Percentiles rank a stretch among this genome's conserved stretches.
phyloP scores from a whole-genome alignment of 2,329 filamentous ascomycete genomes.

The Penicillium sp. region DNA sequence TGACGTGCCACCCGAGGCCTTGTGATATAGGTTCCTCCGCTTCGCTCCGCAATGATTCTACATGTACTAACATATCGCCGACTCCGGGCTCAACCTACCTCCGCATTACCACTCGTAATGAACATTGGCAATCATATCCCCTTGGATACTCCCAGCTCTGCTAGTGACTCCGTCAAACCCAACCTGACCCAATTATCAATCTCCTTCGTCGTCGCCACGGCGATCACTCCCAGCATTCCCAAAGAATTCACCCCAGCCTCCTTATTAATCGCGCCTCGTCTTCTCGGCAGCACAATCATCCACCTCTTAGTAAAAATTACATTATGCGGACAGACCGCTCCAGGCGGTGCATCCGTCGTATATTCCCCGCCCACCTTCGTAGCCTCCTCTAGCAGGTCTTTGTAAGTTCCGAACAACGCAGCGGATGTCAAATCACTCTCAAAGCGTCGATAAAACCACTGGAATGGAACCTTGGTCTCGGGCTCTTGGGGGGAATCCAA shows the following conservation, averaged over 20 bases:
- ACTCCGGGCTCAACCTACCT: too few species aligned
- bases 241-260: not conserved
- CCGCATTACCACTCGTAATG: too few species aligned
- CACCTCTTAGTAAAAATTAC: not conserved
- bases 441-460: not conserved
- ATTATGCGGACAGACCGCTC: not conserved
- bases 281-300: not conserved
- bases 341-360: not conserved
- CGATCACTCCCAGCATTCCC: not conserved
- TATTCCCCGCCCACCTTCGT: not conserved
- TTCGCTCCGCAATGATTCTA: too few species aligned
- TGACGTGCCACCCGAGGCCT: too few species aligned
- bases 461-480: not conserved
- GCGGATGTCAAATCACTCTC: not conserved
- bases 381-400: not conserved
- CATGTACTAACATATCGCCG: too few species aligned
- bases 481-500: not conserved
- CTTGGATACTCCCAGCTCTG: not conserved
- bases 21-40: too few species aligned
- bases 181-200: not conserved
- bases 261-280: not conserved
- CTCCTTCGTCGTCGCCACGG: not conserved
- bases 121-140: not conserved
- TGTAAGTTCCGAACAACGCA: not conserved
- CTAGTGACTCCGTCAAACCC: not conserved